These are phyloP conservation scores for Parmelia sp. DNA, from an alignment of 495 filamentous ascomycete species.

Conservation along the genomic window DNA sequence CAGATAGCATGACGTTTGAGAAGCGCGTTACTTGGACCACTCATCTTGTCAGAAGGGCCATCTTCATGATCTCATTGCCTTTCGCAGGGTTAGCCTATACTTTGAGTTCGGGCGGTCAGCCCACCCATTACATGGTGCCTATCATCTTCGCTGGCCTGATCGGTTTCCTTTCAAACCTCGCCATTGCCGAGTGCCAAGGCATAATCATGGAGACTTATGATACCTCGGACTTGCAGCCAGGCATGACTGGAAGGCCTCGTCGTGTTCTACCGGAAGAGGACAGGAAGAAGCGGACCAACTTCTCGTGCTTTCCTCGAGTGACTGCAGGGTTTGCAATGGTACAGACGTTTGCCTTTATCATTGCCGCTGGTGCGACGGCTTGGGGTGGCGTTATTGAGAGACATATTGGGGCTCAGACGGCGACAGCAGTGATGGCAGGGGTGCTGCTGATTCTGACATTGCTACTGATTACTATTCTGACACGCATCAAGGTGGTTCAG, in stretches of 20 bases:
- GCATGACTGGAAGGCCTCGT: conserved; percentile 52
- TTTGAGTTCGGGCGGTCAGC: conserved; percentile 51
- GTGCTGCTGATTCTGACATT: conserved; percentile 57
- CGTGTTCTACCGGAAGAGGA: conserved; percentile 41
- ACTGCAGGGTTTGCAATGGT: conserved; percentile 62
- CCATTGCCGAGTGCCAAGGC: conserved; percentile 67
- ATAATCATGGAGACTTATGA: conserved; percentile 78
- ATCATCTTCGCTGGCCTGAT: conserved; percentile 60
- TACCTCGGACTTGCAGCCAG: conserved; percentile 62
- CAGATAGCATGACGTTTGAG: conserved; percentile 54
- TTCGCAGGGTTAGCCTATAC: conserved; percentile 60
- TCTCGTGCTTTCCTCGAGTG: conserved; percentile 63
- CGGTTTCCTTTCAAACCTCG: conserved; percentile 62
- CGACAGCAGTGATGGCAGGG: conserved; percentile 57
- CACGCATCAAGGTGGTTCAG: conserved; percentile 56
- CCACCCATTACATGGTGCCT: conserved; percentile 52
- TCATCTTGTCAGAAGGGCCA: conserved; percentile 58
- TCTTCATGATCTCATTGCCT: conserved; percentile 60
- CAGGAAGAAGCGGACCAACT: conserved; percentile 53
- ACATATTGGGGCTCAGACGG: conserved; percentile 56
- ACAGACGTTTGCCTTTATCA: conserved; percentile 59
- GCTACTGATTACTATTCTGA: conserved; percentile 52
- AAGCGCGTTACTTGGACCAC: conserved; percentile 57
- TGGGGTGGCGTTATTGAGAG: conserved; percentile 55
- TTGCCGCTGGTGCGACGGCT: conserved; percentile 58